Evolutionary conservation across 1,284 basidiomycete genomes (phyloP).

Genomic region (Sporisorium sorghi): DNA sequence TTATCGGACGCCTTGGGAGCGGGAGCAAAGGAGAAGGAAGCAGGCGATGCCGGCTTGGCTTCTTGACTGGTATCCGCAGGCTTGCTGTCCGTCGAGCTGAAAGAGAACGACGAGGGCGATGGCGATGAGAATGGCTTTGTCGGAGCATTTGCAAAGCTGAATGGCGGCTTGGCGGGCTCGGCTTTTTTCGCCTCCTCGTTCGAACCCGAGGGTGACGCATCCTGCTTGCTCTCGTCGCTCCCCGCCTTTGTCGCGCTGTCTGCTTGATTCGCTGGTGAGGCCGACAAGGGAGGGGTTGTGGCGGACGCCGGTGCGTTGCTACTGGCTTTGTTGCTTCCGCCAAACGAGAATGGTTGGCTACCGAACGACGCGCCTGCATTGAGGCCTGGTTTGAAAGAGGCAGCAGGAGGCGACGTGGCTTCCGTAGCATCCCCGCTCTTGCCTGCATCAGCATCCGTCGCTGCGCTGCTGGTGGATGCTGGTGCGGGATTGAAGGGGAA

Average conservation of each 20-base stretch:
- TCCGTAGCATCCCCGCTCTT: slow-evolving; percentile 10
- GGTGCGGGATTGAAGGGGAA: slow-evolving; percentile 31
- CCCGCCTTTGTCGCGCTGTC: slow-evolving; percentile 5
- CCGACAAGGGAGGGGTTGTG: background rate
- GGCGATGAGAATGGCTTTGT: slow-evolving; percentile 11
- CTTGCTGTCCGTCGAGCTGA: slow-evolving; percentile 8
- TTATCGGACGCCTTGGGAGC: slow-evolving; percentile 4
- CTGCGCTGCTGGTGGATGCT: background rate
- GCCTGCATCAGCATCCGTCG: background rate
- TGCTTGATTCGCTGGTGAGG: slow-evolving; percentile 1
- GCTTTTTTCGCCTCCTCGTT: background rate
- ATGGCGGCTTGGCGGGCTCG: slow-evolving; percentile 14
- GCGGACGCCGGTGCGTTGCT: slow-evolving; percentile 5
- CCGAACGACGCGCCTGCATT: slow-evolving; percentile 31
- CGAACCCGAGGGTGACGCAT: background rate
- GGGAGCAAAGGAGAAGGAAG: slow-evolving; percentile 29
- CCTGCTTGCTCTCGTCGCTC: slow-evolving; percentile 2
- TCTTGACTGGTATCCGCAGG: slow-evolving; percentile 9
- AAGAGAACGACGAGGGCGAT: slow-evolving; percentile 17
- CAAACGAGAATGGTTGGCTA: slow-evolving; percentile 41
- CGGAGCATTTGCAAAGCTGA: slow-evolving; percentile 30
- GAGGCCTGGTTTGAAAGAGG: slow-evolving; percentile 34
- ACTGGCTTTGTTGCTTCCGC: slow-evolving; percentile 18
- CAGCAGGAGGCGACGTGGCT: slow-evolving; percentile 25
- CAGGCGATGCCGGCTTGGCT: slow-evolving; percentile 17